A percentile compares a stretch with the other conserved stretches of the same genome.
phyloP scores from a whole-genome alignment of 768 basidiomycete species.

The Royoungia palumana region DNA sequence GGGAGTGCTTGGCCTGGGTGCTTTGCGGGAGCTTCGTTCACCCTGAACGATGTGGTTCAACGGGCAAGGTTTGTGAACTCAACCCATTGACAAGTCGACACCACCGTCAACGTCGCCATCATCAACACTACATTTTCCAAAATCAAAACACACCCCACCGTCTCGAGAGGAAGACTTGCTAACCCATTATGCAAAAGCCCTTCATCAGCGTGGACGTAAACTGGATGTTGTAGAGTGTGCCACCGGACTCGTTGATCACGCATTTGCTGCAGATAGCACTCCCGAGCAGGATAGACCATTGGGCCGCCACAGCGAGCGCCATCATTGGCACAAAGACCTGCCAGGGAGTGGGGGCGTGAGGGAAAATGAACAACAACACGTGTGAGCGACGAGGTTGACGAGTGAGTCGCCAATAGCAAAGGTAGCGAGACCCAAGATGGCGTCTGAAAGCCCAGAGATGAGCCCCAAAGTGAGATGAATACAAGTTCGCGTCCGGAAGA shows the following conservation, averaged over 20 bases:
- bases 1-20: too few relatives aligned
- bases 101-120: constrained; percentile 75
- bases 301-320: constrained; percentile 93
- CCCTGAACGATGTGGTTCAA: too few relatives aligned
- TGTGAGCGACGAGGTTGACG: constrained; percentile 95
- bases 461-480: constrained; percentile 66
- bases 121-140: constrained; percentile 71
- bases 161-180: constrained; percentile 69
- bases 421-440: constrained; percentile 92
- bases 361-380: constrained; percentile 71
- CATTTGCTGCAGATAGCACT: constrained; percentile 89
- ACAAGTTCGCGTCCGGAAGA: neutral
- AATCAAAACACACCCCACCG: constrained; percentile 82
- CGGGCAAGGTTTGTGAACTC: too few relatives aligned
- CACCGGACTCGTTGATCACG: constrained; percentile 59
- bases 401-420: constrained; percentile 96
- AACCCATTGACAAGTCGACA: too few relatives aligned
- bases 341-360: neutral
- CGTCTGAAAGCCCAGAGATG: constrained; percentile 93
- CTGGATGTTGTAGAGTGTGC: constrained; percentile 62
- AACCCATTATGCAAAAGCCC: too few relatives aligned
- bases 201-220: constrained; percentile 83
- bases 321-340: constrained; percentile 86
- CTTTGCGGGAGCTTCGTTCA: too few relatives aligned
- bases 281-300: constrained; percentile 90